Evolutionary conservation across 2,329 filamentous ascomycete genomes (phyloP).

Genomic region (Elsinoe australis): DNA sequence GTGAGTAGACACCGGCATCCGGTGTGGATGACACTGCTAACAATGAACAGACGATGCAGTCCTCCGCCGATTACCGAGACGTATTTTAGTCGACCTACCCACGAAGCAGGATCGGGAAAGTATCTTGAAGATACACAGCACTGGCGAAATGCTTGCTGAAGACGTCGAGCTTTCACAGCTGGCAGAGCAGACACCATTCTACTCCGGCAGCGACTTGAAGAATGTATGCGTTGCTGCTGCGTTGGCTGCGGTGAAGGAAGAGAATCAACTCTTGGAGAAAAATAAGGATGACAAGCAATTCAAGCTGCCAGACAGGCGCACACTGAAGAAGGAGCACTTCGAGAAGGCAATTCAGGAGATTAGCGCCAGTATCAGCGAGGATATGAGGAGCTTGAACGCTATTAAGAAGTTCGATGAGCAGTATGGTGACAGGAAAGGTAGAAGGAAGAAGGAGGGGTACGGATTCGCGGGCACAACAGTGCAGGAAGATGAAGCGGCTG

Average conservation of each 20-base stretch:
- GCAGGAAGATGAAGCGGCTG: constrained; percentile 27
- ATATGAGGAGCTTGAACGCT: constrained; percentile 77
- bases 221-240: constrained; percentile 74
- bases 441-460: constrained; percentile 36
- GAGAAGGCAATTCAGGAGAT: constrained; percentile 81
- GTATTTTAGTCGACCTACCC: constrained; percentile 66
- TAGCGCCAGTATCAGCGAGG: constrained; percentile 83
- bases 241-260: constrained; percentile 69
- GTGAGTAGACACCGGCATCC: neutral
- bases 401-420: constrained; percentile 95
- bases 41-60: constrained; percentile 71
- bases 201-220: constrained; percentile 77
- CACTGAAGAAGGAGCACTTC: constrained; percentile 64
- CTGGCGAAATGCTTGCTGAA: constrained; percentile 55
- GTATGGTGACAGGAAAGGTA: constrained; percentile 72
- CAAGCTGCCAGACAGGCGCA: constrained; percentile 61
- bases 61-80: constrained; percentile 64
- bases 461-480: constrained; percentile 27
- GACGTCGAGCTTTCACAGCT: constrained; percentile 56
- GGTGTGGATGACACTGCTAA: neutral
- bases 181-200: constrained; percentile 62
- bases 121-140: constrained; percentile 65
- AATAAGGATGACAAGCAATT: constrained; percentile 37
- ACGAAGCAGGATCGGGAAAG: constrained; percentile 56
- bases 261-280: constrained; percentile 42